These are phyloP conservation scores for Nakaseomyces sp. DNA, from an alignment of 1,139 yeast species.

Conservation along the genomic window DNA sequence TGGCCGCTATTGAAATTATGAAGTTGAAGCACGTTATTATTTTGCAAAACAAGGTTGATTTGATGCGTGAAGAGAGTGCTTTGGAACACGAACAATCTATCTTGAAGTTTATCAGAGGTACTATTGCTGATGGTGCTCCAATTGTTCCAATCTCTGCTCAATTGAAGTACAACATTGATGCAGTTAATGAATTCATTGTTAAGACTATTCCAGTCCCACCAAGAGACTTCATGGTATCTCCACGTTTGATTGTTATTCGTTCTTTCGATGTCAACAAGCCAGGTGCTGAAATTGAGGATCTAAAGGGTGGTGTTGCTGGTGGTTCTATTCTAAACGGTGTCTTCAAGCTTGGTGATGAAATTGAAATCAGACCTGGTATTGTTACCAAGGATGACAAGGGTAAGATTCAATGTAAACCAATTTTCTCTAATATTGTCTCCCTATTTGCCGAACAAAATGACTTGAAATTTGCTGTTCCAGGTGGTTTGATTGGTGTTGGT, in stretches of 20 bases:
- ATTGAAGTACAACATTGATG: conserved; percentile 95
- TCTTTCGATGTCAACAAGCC: conserved; percentile 99
- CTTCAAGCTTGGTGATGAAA: conserved; percentile 93
- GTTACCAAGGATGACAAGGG: conserved; percentile 92
- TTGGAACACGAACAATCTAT: conserved; percentile 92
- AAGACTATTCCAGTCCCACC: conserved; percentile 93
- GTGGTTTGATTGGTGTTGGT: conserved; percentile 99
- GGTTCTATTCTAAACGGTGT: conserved; percentile 97
- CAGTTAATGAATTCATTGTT: conserved; percentile 93
- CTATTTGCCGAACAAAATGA: conserved; percentile 96
- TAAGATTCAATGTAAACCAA: conserved; percentile 91
- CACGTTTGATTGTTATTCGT: conserved; percentile 93
- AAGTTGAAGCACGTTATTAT: conserved; percentile 93
- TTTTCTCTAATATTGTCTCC: conserved; percentile 86
- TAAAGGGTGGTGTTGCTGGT: conserved; percentile 99
- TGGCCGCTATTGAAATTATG: conserved; percentile 99
- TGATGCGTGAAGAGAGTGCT: conserved; percentile 96
- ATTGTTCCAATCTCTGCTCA: conserved; percentile 98
- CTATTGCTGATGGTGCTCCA: conserved; percentile 98
- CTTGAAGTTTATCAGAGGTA: conserved; percentile 86
- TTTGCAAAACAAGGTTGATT: conserved; percentile 94
- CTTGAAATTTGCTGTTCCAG: conserved; percentile 97
- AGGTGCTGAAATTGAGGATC: conserved; percentile 93
- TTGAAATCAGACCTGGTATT: conserved; percentile 98
- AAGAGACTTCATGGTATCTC: conserved; percentile 89